Conservation (phyloP, 75 land plant genomes). For the Azolla pinnata region DNA sequence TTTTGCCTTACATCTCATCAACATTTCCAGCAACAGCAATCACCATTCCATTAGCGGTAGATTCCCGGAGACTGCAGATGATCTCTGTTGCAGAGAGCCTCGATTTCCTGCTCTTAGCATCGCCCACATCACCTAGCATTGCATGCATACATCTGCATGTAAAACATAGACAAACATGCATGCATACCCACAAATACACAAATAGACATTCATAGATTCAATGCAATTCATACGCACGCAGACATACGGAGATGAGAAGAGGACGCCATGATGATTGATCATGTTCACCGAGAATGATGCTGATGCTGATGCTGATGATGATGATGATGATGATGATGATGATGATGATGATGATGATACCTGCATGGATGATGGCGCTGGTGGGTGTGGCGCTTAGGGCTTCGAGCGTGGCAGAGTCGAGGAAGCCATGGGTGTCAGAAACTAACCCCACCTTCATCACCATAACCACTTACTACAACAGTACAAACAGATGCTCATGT, state of each 20-base stretch:
- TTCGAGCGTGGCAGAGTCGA: conserved; percentile 2
- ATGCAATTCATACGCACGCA: background rate
- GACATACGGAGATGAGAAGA: too few relatives aligned
- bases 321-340: background rate
- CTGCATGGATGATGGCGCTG: conserved; percentile 12
- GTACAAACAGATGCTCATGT: too few relatives aligned
- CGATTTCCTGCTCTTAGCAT: conserved; percentile 6
- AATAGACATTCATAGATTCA: background rate
- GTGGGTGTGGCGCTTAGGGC: conserved; percentile 1
- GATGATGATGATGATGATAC: background rate
- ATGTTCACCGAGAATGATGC: background rate
- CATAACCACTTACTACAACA: too few relatives aligned
- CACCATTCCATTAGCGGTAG: background rate
- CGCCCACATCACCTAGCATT: conserved; percentile 20
- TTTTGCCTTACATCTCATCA: conserved; percentile 13
- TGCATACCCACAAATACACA: background rate
- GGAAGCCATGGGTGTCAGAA: conserved; percentile 15
- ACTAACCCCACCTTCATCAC: conserved; percentile 7
- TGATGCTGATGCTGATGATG: background rate
- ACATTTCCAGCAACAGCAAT: conserved; percentile 19
- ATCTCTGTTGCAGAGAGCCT: conserved; percentile 11
- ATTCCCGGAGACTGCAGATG: background rate
- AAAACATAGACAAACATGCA: background rate
- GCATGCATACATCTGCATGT: background rate
- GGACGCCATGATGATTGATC: background rate